Base-by-base conservation (phyloP, 192 early-diverging fungal species). In the Spizellomyces sp. region DNA sequence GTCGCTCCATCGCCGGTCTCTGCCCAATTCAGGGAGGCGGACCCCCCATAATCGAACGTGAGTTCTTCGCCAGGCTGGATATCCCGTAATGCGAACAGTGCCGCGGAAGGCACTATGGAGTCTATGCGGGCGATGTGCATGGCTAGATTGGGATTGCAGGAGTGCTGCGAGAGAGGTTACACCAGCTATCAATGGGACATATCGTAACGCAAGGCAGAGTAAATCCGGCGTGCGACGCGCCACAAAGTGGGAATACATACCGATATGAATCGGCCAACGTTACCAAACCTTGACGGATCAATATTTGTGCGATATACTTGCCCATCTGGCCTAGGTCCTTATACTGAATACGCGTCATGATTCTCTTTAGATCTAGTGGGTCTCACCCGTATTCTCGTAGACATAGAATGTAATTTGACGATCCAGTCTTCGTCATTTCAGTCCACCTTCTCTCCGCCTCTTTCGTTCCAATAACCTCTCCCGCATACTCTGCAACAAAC, bases 401-500 rank as follows among this genome's bases (percentile, higher is more conserved):
- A 62, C 74, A 79, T 43, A 81, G 56, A 52, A 78, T 73, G 57
- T 78, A 78, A 54, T 81, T 78, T 14, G 45, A 15, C 19, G 45
- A 10, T 9, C 21, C 44, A 9, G 19, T 42, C 47, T 7, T n/a
- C 9, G 45, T 15, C 27, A 52, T 47, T 12, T 61, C 59, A 45
- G 61, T 12, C 76, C 80, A 78, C 48, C 80, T 72, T 50, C 69
- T 46, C 54, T n/a, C 12, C 3, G 80, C 76, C 62, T 78, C 80
- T 4, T 9, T 61, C 12, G 65, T 48, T n/a, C 74, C 44, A 45
- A 81, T 69, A 12, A 78, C 48, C 59, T 81, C 80, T 4, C 76
- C 77, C 19, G 75, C 76, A 46, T 77, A 80, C 59, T 80, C 79
- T 8, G 67, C 64, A 7, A 80, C 79, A 58, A 80, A 80, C 5